Conservation (phyloP, 768 basidiomycete genomes). For the Suillus bovinus region DNA sequence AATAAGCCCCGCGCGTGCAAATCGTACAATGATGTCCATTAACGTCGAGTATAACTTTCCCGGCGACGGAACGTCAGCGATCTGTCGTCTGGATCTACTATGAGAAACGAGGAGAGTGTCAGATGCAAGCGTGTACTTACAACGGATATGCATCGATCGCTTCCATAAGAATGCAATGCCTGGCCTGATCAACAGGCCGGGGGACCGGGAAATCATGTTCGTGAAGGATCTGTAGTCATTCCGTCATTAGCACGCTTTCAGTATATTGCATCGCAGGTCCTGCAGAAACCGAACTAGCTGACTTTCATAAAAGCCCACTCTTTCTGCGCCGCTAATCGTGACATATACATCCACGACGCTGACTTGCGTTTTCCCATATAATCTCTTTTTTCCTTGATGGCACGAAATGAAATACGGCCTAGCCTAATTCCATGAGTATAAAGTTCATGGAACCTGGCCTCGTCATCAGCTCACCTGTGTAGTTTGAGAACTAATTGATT, state of each 20-base stretch:
- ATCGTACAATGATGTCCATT: slow-evolving; percentile 95
- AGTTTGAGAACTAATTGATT: slow-evolving; percentile 90
- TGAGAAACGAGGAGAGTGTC: neutral
- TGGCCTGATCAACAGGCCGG: slow-evolving; percentile 87
- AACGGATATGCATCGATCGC: slow-evolving; percentile 93
- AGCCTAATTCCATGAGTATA: slow-evolving; percentile 51
- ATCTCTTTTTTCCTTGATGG: slow-evolving; percentile 95
- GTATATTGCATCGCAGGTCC: neutral
- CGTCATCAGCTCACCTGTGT: slow-evolving; percentile 61
- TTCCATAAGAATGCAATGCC: slow-evolving; percentile 96
- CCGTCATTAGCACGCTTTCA: neutral
- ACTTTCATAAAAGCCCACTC: slow-evolving; percentile 99
- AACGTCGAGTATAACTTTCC: slow-evolving; percentile 87
- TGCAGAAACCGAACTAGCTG: slow-evolving; percentile 1
- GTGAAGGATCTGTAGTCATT: slow-evolving; percentile 68
- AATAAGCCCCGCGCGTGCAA: slow-evolving; percentile 92
- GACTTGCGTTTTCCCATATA: slow-evolving; percentile 95
- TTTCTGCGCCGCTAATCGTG: slow-evolving; percentile 91
- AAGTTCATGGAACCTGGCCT: neutral
- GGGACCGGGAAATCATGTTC: slow-evolving; percentile 95
- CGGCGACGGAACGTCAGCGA: slow-evolving; percentile 79
- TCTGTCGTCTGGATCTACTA: slow-evolving; percentile 67
- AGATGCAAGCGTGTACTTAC: slow-evolving; percentile 46
- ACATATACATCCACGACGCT: slow-evolving; percentile 99
- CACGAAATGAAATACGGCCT: slow-evolving; percentile 95